Evolutionary conservation across 805 yeast genomes (phyloP).

Genomic region (Yamadazyma tumulicola): DNA sequence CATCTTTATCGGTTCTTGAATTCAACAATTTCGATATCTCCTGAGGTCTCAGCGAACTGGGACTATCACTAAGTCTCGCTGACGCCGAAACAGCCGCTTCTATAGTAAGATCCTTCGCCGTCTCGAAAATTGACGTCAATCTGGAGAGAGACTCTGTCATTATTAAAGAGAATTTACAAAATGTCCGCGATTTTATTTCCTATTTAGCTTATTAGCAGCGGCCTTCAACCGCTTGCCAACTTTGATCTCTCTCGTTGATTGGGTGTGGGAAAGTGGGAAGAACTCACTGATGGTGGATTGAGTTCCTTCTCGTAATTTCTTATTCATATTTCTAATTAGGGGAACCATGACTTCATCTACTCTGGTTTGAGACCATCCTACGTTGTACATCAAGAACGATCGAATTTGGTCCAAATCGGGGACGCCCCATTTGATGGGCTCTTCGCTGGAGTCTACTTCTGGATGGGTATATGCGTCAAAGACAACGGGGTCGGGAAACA

Average conservation of each 20-base stretch:
- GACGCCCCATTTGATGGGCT: slow-evolving; percentile 83
- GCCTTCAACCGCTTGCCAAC: slow-evolving; percentile 59
- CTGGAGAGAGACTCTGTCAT: slow-evolving; percentile 28
- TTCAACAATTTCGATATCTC: slow-evolving; percentile 66
- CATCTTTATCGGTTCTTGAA: slow-evolving; percentile 60
- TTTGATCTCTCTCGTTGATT: slow-evolving; percentile 42
- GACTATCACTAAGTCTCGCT: slow-evolving; percentile 59
- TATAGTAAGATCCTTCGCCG: slow-evolving; percentile 73
- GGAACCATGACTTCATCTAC: slow-evolving; percentile 87
- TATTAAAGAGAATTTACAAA: too few species aligned
- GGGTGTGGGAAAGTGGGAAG: slow-evolving; percentile 57
- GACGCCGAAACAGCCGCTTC: slow-evolving; percentile 84
- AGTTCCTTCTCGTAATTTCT: slow-evolving; percentile 48
- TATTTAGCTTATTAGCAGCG: slow-evolving; percentile 50
- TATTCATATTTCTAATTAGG: slow-evolving; percentile 73
- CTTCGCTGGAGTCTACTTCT: slow-evolving; percentile 77
- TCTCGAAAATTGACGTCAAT: slow-evolving; percentile 69
- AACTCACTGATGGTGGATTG: slow-evolving; percentile 66
- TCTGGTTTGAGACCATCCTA: slow-evolving; percentile 76
- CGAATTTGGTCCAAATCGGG: slow-evolving; percentile 83
- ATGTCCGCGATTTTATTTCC: background rate
- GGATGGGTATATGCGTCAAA: slow-evolving; percentile 74
- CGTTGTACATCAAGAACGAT: slow-evolving; percentile 59
- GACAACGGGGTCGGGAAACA: slow-evolving; percentile 70
- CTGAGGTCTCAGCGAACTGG: slow-evolving; percentile 53